These are phyloP conservation scores for Ogataea trehalophila DNA, from an alignment of 805 yeast species.

Conservation along the genomic window DNA sequence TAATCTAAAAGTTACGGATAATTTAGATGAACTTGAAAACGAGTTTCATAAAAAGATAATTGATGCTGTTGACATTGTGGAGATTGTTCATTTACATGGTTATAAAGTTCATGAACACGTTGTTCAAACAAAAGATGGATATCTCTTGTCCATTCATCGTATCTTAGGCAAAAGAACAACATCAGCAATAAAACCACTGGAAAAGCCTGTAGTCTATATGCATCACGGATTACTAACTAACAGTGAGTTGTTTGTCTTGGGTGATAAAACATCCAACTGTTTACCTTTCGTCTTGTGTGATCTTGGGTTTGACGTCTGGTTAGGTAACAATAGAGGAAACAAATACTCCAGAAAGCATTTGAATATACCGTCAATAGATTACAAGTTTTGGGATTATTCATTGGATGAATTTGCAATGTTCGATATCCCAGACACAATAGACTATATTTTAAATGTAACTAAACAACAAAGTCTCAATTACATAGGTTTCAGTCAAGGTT, in stretches of 20 bases:
- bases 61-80: slow-evolving; percentile 28
- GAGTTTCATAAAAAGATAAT: slow-evolving; percentile 16
- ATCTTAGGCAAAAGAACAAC: slow-evolving; percentile 32
- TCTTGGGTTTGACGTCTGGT: slow-evolving; percentile 88
- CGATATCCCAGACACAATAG: slow-evolving; percentile 82
- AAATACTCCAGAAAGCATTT: slow-evolving; percentile 84
- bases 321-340: slow-evolving; percentile 88
- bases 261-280: slow-evolving; percentile 36
- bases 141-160: slow-evolving; percentile 72
- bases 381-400: slow-evolving; percentile 82
- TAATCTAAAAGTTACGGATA: not conserved
- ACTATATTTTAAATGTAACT: slow-evolving; percentile 59
- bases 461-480: slow-evolving; percentile 47
- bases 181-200: slow-evolving; percentile 1
- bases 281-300: slow-evolving; percentile 75
- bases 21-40: not conserved
- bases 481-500: slow-evolving; percentile 90
- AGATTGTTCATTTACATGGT: slow-evolving; percentile 40
- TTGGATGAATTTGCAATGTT: slow-evolving; percentile 87
- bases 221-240: slow-evolving; percentile 90
- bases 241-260: slow-evolving; percentile 61
- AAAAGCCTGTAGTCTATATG: slow-evolving; percentile 54
- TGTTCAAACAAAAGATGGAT: slow-evolving; percentile 73
- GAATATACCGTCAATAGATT: slow-evolving; percentile 31
- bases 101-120: slow-evolving; percentile 73